Evolutionary conservation across 78 protist genomes (phyloP).

Genomic region (Dictyostelium purpureum): DNA sequence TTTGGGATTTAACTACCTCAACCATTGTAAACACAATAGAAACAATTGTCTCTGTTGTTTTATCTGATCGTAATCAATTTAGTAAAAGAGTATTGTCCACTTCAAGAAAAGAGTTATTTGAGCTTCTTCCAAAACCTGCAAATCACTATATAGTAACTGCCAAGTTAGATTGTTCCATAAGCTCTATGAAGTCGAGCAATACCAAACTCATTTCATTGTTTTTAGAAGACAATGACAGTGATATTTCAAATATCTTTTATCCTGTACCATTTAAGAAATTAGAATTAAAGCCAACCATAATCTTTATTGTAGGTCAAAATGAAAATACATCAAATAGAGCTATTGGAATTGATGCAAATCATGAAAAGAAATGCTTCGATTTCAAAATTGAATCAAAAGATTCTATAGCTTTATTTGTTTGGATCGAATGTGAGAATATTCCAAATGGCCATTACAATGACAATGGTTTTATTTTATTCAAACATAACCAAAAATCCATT

Average conservation of each 20-base stretch:
- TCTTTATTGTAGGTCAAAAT: neutral
- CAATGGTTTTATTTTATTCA: slow-evolving; percentile 52
- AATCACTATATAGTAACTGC: neutral
- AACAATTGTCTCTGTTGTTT: neutral
- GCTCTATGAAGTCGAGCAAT: neutral
- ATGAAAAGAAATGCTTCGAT: neutral
- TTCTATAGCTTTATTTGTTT: slow-evolving; percentile 59
- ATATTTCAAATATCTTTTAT: slow-evolving; percentile 32
- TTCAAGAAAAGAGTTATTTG: neutral
- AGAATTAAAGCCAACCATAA: slow-evolving; percentile 14
- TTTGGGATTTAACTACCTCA: neutral
- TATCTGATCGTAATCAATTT: neutral
- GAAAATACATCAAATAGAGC: neutral
- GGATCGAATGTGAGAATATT: slow-evolving; percentile 3
- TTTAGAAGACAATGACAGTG: neutral
- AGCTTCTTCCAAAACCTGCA: neutral
- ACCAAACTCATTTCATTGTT: neutral
- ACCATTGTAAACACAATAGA: neutral
- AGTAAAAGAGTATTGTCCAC: neutral
- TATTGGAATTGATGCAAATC: neutral
- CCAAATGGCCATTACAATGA: slow-evolving; percentile 46
- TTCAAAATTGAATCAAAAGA: slow-evolving; percentile 6
- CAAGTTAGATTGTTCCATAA: neutral
- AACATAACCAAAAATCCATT: slow-evolving; percentile 4
- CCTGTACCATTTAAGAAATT: slow-evolving; percentile 33